Percentiles rank a stretch among this genome's conserved stretches.
These are phyloP conservation scores for Penicillium aurantiogriseum DNA, from an alignment of 2,329 filamentous ascomycete genomes.

Conservation along the genomic window DNA sequence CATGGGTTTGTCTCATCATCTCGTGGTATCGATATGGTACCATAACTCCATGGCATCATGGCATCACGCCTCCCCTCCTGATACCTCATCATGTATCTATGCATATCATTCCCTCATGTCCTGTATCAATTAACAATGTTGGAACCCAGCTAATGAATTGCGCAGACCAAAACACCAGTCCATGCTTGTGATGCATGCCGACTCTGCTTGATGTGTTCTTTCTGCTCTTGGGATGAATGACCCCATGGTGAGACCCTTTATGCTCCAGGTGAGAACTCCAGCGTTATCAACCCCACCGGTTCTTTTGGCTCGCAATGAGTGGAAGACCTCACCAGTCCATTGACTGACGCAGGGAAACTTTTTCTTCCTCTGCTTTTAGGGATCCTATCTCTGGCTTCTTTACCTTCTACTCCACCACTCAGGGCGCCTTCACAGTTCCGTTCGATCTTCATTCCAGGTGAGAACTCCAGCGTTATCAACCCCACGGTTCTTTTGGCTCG, in stretches of 20 bases:
- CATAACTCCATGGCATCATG: not conserved
- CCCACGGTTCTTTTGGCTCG: not conserved
- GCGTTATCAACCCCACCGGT: not conserved
- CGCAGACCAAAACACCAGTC: not conserved
- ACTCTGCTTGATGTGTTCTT: not conserved
- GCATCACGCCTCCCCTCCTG: no score
- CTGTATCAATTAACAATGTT: not conserved
- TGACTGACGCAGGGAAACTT: not conserved
- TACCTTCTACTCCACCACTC: no score
- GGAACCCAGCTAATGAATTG: not conserved
- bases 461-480: not conserved
- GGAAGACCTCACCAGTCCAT: slow-evolving; percentile 2
- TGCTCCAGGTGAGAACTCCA: not conserved
- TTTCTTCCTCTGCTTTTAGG: not conserved
- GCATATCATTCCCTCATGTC: not conserved
- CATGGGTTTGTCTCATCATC: not conserved
- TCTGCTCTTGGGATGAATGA: not conserved
- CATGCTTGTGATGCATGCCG: not conserved
- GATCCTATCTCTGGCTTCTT: no score
- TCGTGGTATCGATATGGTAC: not conserved
- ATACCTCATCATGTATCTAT: not conserved
- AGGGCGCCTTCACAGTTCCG: no score
- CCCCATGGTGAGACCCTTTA: not conserved
- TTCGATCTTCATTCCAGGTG: no score
- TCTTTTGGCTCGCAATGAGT: not conserved